phyloP scores from a whole-genome alignment of 495 filamentous ascomycete species.

The Penicillium paxilli region DNA sequence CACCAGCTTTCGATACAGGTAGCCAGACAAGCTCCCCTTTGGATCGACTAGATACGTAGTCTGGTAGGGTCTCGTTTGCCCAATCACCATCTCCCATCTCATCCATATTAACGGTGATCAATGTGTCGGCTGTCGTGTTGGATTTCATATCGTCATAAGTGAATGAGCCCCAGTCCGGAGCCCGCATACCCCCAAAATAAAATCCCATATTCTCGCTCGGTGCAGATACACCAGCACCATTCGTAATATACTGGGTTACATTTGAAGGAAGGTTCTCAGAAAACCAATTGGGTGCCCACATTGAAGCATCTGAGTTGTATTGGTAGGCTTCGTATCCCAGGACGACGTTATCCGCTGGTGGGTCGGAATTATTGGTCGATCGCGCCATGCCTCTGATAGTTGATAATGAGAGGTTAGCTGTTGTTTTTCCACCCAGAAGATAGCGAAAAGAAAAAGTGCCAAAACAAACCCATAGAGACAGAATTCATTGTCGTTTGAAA shows the following conservation, averaged over 20 bases:
- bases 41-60: constrained; percentile 51
- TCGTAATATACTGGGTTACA: constrained; percentile 64
- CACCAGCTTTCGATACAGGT: constrained; percentile 61
- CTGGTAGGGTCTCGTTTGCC: constrained; percentile 56
- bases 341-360: constrained; percentile 5
- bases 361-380: neutral
- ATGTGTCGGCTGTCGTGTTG: constrained; percentile 33
- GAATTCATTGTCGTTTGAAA: constrained; percentile 64
- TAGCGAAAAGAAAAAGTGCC: neutral
- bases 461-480: constrained; percentile 41
- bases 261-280: constrained; percentile 33
- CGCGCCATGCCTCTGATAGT: constrained; percentile 8
- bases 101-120: constrained; percentile 65
- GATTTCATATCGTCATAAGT: constrained; percentile 32
- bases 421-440: neutral
- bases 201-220: constrained; percentile 74
- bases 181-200: constrained; percentile 67
- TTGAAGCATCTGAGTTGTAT: constrained; percentile 38
- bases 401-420: neutral
- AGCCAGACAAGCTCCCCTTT: constrained; percentile 70
- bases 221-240: constrained; percentile 61
- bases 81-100: constrained; percentile 50
- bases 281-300: constrained; percentile 44
- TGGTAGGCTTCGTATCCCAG: constrained; percentile 50
- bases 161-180: constrained; percentile 46